A percentile compares a stretch with the other conserved stretches of the same genome.
Conservation (phyloP, 2,329 filamentous ascomycete species). For the Fusarium sp. region DNA sequence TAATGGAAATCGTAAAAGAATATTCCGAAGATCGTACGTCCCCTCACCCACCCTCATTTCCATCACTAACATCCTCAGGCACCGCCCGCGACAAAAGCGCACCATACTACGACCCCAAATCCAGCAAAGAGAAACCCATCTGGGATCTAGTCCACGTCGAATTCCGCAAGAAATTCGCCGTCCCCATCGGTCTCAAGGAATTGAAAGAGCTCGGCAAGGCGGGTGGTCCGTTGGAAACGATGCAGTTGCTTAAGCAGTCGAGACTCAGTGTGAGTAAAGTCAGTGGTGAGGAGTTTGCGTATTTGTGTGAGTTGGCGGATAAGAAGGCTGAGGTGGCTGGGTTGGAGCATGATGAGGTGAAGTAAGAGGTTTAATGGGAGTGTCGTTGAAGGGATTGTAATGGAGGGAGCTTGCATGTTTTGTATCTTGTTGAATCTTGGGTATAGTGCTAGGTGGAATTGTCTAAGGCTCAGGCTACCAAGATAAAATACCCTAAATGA, state of each 20-base stretch:
- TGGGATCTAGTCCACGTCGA: conserved; percentile 93
- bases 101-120: conserved; percentile 87
- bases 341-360: conserved; percentile 47
- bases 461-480: neutral
- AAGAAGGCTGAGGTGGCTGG: conserved; percentile 56
- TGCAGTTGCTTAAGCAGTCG: conserved; percentile 87
- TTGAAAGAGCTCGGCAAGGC: conserved; percentile 72
- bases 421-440: neutral
- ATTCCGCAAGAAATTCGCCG: conserved; percentile 84
- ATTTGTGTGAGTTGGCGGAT: conserved; percentile 66
- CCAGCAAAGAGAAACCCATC: conserved; percentile 64
- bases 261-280: conserved; percentile 84
- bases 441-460: neutral
- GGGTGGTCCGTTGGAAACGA: conserved; percentile 71
- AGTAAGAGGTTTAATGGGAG: neutral
- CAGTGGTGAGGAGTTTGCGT: conserved; percentile 72
- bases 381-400: neutral
- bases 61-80: conserved; percentile 33
- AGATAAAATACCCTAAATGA: neutral
- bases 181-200: conserved; percentile 76
- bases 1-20: conserved; percentile 90
- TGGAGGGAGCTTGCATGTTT: neutral
- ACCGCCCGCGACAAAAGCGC: conserved; percentile 51
- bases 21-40: conserved; percentile 79
- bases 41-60: fast-evolving